A percentile compares a stretch with the other conserved stretches of the same genome.
Evolutionary conservation across 306 rosid genomes (phyloP).

Genomic region (Quercus variabilis): DNA sequence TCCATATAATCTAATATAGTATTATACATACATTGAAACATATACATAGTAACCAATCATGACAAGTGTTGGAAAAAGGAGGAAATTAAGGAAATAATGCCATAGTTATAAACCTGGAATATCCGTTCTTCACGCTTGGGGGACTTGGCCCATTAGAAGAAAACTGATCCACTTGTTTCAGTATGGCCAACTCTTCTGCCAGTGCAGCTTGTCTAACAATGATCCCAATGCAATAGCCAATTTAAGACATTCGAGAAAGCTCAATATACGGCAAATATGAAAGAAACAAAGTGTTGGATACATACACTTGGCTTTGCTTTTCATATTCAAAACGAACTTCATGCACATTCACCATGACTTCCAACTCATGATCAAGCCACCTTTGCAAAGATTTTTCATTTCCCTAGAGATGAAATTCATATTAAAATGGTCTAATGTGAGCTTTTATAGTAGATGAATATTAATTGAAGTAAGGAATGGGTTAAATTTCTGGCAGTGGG

Average conservation of each 20-base stretch:
- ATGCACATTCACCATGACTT: constrained; percentile 66
- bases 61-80: background rate
- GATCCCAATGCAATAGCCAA: constrained; percentile 18
- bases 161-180: constrained; percentile 53
- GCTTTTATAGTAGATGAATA: background rate
- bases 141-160: constrained; percentile 40
- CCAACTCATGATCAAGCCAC: constrained; percentile 88
- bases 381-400: constrained; percentile 58
- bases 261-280: constrained; percentile 3
- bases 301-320: constrained; percentile 74
- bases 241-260: constrained; percentile 1
- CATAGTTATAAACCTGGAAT: constrained; percentile 40
- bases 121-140: constrained; percentile 41
- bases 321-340: constrained; percentile 73
- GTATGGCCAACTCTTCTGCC: constrained; percentile 59
- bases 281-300: constrained; percentile 9
- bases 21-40: background rate
- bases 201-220: constrained; percentile 51
- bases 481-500: background rate
- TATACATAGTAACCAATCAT: background rate
- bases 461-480: background rate
- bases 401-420: constrained; percentile 38
- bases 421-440: background rate
- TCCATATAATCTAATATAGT: background rate
- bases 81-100: background rate